Evolutionary conservation across 257 asterid genomes (phyloP).

Genomic region (Orobanche coerulescens): DNA sequence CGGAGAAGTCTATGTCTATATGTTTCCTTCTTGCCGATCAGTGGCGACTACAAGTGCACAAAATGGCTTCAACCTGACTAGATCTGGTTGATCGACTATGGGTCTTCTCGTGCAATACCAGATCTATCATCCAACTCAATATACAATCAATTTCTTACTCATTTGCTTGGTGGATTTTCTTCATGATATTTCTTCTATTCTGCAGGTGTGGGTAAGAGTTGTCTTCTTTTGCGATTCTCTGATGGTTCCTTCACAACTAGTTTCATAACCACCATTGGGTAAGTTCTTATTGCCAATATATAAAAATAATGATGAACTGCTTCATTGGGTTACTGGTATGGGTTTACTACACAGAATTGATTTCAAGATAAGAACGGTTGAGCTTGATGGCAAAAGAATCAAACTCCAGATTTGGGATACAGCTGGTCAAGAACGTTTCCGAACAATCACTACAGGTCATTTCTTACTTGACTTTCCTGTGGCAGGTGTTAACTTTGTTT

Average conservation of each 20-base stretch:
- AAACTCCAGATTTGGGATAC: slow-evolving; percentile 63
- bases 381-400: slow-evolving; percentile 51
- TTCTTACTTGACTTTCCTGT: slow-evolving; percentile 5
- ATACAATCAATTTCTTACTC: not conserved
- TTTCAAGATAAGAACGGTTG: slow-evolving; percentile 56
- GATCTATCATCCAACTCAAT: too few relatives aligned
- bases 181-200: too few relatives aligned
- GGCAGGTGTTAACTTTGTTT: not conserved
- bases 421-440: slow-evolving; percentile 54
- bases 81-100: too few relatives aligned
- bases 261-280: slow-evolving; percentile 71
- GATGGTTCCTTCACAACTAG: slow-evolving; percentile 85
- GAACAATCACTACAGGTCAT: slow-evolving; percentile 50
- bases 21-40: too few relatives aligned
- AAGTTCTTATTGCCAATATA: slow-evolving; percentile 16
- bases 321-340: slow-evolving; percentile 17
- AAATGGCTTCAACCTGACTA: too few relatives aligned
- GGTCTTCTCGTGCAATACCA: too few relatives aligned
- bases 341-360: slow-evolving; percentile 33
- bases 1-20: too few relatives aligned
- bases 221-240: slow-evolving; percentile 82
- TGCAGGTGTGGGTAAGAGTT: slow-evolving; percentile 75
- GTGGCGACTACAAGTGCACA: too few relatives aligned
- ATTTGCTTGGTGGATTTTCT: too few relatives aligned
- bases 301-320: not conserved